These are phyloP conservation scores for Articulospora tetracladia DNA, from an alignment of 495 filamentous ascomycete genomes.

Conservation along the genomic window DNA sequence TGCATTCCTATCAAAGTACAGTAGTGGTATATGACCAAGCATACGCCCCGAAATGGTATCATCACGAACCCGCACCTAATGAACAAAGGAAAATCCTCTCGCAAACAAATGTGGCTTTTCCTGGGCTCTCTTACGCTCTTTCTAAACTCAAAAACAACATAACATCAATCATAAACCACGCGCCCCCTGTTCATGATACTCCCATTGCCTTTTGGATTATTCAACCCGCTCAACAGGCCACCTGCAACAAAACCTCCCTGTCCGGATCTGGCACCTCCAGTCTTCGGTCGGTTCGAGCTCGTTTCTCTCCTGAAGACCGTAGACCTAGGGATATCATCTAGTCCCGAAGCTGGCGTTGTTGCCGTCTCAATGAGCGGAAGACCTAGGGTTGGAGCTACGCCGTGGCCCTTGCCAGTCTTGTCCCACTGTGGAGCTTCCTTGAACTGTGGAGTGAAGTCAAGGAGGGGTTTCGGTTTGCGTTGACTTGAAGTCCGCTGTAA, in stretches of 20 bases:
- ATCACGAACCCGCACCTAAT: too few relatives aligned
- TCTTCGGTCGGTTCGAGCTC: background rate
- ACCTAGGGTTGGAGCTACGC: slow-evolving; percentile 53
- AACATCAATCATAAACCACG: slow-evolving; percentile 1
- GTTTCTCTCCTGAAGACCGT: slow-evolving; percentile 17
- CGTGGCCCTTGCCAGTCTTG: slow-evolving; percentile 61
- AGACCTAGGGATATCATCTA: slow-evolving; percentile 7
- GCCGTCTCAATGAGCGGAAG: slow-evolving; percentile 62
- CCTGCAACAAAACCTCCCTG: slow-evolving; percentile 7
- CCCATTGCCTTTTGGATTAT: background rate
- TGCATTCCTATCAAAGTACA: too few relatives aligned
- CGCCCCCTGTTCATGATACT: slow-evolving; percentile 8
- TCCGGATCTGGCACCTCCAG: background rate
- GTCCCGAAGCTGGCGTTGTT: slow-evolving; percentile 10
- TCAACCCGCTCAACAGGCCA: slow-evolving; percentile 4
- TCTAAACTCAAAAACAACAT: too few relatives aligned
- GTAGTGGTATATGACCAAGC: too few relatives aligned
- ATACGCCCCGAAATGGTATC: too few relatives aligned
- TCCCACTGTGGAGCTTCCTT: slow-evolving; percentile 68
- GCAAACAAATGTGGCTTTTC: too few relatives aligned
- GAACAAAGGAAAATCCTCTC: too few relatives aligned
- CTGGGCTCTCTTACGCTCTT: too few relatives aligned
- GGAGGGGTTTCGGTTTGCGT: slow-evolving; percentile 55
- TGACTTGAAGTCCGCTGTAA: slow-evolving; percentile 28
- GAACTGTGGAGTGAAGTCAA: slow-evolving; percentile 74